A percentile compares a stretch with the other conserved stretches of the same genome.
Evolutionary conservation across 345 rosid genomes (phyloP).

Genomic region (Hirschfeldia incana): DNA sequence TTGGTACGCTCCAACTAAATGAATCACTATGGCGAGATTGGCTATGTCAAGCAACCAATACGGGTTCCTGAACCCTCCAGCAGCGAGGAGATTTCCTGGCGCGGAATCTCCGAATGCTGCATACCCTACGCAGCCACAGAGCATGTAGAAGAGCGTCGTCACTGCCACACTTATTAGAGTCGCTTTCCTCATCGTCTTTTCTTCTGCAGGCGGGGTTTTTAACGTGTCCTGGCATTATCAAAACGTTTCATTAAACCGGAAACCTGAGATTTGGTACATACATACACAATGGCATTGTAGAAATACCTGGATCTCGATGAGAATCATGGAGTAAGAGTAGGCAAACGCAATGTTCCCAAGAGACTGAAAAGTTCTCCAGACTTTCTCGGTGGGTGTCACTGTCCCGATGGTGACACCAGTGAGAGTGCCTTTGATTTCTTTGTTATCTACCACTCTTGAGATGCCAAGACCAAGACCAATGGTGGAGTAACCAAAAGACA

Average conservation of each 20-base stretch:
- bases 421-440: slow-evolving; percentile 60
- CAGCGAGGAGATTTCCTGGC: slow-evolving; percentile 74
- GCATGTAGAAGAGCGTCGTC: slow-evolving; percentile 89
- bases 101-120: slow-evolving; percentile 83
- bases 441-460: slow-evolving; percentile 53
- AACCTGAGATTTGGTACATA: not conserved
- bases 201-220: slow-evolving; percentile 58
- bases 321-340: slow-evolving; percentile 77
- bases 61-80: slow-evolving; percentile 75
- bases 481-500: slow-evolving; percentile 74
- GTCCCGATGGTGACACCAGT: slow-evolving; percentile 62
- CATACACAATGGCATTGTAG: not conserved
- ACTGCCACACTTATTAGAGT: slow-evolving; percentile 61
- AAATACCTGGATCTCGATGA: slow-evolving; percentile 79
- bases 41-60: slow-evolving; percentile 92
- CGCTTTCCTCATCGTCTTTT: slow-evolving; percentile 83
- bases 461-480: slow-evolving; percentile 87
- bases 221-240: slow-evolving; percentile 37
- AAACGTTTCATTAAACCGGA: not conserved
- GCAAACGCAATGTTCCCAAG: slow-evolving; percentile 94
- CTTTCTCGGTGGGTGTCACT: slow-evolving; percentile 49
- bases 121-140: slow-evolving; percentile 88
- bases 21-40: slow-evolving; percentile 73
- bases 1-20: slow-evolving; percentile 89
- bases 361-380: slow-evolving; percentile 90